A percentile compares a stretch with the other conserved stretches of the same genome.
Evolutionary conservation across 495 filamentous ascomycete genomes (phyloP).

Genomic region (Aspergillus cristatus): DNA sequence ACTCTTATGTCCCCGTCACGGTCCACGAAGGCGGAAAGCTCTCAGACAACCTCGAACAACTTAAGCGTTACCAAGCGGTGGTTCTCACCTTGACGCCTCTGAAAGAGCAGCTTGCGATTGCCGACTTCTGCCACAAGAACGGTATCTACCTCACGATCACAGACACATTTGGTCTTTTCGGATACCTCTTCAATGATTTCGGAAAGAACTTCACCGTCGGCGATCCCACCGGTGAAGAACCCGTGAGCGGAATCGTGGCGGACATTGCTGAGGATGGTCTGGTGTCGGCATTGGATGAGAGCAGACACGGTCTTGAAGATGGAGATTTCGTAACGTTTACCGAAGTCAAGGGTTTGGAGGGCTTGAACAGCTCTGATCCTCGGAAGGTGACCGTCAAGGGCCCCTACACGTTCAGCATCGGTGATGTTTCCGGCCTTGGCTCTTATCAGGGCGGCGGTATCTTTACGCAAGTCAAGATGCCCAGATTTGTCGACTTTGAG

Average conservation of each 20-base stretch:
- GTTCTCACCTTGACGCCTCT: constrained; percentile 81
- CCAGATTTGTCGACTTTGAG: constrained; percentile 87
- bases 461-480: constrained; percentile 95
- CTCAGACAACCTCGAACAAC: constrained; percentile 58
- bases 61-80: constrained; percentile 83
- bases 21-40: constrained; percentile 60
- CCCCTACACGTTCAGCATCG: constrained; percentile 95
- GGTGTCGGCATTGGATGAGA: constrained; percentile 93
- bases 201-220: constrained; percentile 84
- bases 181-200: constrained; percentile 94
- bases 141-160: constrained; percentile 81
- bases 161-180: constrained; percentile 90
- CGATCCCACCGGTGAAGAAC: constrained; percentile 85
- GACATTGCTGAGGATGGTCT: constrained; percentile 79
- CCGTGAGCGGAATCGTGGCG: constrained; percentile 81
- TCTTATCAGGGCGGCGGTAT: constrained; percentile 80
- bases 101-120: constrained; percentile 68
- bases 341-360: constrained; percentile 90
- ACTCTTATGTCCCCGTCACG: constrained; percentile 86
- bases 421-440: constrained; percentile 79
- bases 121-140: constrained; percentile 87
- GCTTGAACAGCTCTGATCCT: constrained; percentile 69
- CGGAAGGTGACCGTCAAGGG: constrained; percentile 88
- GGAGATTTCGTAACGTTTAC: constrained; percentile 93
- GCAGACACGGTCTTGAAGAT: constrained; percentile 89